These are phyloP conservation scores for Rhinocladiella similis DNA, from an alignment of 2,329 filamentous ascomycete species.

Conservation along the genomic window DNA sequence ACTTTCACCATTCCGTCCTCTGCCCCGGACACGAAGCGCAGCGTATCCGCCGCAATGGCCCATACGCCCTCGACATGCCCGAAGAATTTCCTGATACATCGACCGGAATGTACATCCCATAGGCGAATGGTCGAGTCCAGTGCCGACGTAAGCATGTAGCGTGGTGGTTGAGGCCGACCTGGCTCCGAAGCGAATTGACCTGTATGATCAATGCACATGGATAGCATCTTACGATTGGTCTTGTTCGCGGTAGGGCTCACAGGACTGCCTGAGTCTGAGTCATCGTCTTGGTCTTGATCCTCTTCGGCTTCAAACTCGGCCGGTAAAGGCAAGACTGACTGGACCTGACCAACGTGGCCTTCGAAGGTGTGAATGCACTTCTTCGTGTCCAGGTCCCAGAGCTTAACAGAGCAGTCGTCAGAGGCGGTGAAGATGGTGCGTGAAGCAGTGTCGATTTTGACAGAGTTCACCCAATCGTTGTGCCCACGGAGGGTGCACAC, in stretches of 20 bases:
- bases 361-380: conserved; percentile 75
- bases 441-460: conserved; percentile 77
- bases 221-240: background rate
- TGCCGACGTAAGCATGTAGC: conserved; percentile 90
- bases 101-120: conserved; percentile 83
- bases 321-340: conserved; percentile 83
- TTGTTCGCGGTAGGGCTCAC: conserved; percentile 17
- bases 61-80: conserved; percentile 96
- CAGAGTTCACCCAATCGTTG: conserved; percentile 94
- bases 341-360: conserved; percentile 92
- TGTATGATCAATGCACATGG: conserved; percentile 41
- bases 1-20: conserved; percentile 95
- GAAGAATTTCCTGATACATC: conserved; percentile 89
- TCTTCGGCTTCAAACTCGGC: conserved; percentile 88
- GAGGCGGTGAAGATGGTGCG: conserved; percentile 89
- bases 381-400: conserved; percentile 90
- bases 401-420: conserved; percentile 84
- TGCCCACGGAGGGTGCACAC: conserved; percentile 81
- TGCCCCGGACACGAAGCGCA: conserved; percentile 83
- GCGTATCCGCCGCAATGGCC: conserved; percentile 84
- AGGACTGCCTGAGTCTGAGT: conserved; percentile 25
- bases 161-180: conserved; percentile 71
- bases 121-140: conserved; percentile 88
- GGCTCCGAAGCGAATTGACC: conserved; percentile 47
- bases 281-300: conserved; percentile 19